Base-by-base conservation (phyloP, 2,329 filamentous ascomycete genomes). In the Xylaria sp. region DNA sequence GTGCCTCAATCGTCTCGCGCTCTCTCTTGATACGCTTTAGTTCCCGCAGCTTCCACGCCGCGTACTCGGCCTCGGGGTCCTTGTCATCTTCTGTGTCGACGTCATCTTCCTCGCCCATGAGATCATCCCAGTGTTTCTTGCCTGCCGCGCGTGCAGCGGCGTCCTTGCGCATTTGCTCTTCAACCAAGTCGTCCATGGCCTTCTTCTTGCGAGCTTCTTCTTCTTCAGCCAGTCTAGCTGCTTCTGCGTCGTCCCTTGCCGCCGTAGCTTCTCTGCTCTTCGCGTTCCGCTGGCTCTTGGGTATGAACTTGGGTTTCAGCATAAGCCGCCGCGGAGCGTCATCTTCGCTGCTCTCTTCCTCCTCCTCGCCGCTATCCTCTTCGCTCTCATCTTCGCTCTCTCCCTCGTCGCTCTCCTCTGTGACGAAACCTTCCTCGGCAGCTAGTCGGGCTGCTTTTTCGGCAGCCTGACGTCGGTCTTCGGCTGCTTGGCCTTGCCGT, bases 11-110 rank as follows among this genome's bases (percentile, higher is more conserved):
- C 1, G 90, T 90, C 75, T 94, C 90, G 31, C 96, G 90, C 75
- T 96, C 92, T 60, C 96, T 90, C 82, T 95, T 94, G 73, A 98
- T 89, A 9, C 96, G 91, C 80, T 91, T 91, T 51, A 99, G 86
- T 82, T 99, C 96, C 58, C 96, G 91, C 59, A 99, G 86, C 78
- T 95, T 96, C 95, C 96, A 99, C 0, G 94, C 94, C 7, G 94
- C 94, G 71, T 91, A 89, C 80, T 99, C 96, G 8, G 93, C 94
- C 71, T 92, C 94, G 0, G 93, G 92, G 79, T 98, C 94, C 2
- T 94, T 76, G 43, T 90, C 93, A 79, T 99, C 96, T 1, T 91
- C 93, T 76, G 97, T 96, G 80, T 98, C 94, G 23, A 98, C 91
- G 57, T 93, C 92, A 41, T 90, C 89, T 67, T 89, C 89, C 31